Conservation (phyloP, 225 moss, liverwort and hornwort genomes). For the Straminergon stramineum region DNA sequence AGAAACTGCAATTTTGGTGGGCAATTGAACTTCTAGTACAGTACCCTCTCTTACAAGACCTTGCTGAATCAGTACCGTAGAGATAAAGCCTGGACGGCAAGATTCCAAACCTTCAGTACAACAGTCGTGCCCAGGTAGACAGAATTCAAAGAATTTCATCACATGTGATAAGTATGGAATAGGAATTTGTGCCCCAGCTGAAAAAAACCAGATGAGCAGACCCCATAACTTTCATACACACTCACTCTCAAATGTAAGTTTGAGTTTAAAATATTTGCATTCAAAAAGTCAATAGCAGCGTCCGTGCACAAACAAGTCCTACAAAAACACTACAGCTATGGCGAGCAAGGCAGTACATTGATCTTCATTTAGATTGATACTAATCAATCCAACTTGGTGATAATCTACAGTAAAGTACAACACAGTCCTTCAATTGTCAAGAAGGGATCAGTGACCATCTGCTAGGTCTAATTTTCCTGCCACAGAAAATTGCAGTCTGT, state of each 20-base stretch:
- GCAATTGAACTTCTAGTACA: background rate
- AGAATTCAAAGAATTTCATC: background rate
- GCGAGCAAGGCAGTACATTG: background rate
- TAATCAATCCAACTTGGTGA: background rate
- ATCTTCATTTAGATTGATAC: background rate
- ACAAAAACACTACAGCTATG: background rate
- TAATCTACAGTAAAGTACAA: constrained; percentile 13
- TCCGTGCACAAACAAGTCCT: background rate
- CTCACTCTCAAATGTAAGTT: background rate
- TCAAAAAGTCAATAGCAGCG: background rate
- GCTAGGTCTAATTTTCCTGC: background rate
- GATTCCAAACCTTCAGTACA: background rate
- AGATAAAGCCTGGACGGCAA: too few relatives aligned
- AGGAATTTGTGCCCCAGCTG: background rate
- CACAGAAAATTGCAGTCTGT: background rate
- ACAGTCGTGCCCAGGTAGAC: background rate
- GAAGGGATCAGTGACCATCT: background rate
- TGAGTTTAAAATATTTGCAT: background rate
- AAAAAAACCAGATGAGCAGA: background rate
- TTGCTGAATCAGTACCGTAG: background rate
- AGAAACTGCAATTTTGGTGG: background rate
- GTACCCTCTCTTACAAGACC: background rate
- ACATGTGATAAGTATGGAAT: background rate
- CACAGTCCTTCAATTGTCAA: background rate
- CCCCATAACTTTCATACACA: background rate